Percentiles rank a stretch among this genome's conserved stretches.
Conservation (phyloP, 139 green algal genomes). For the Tetradesmus lagerheimii region DNA sequence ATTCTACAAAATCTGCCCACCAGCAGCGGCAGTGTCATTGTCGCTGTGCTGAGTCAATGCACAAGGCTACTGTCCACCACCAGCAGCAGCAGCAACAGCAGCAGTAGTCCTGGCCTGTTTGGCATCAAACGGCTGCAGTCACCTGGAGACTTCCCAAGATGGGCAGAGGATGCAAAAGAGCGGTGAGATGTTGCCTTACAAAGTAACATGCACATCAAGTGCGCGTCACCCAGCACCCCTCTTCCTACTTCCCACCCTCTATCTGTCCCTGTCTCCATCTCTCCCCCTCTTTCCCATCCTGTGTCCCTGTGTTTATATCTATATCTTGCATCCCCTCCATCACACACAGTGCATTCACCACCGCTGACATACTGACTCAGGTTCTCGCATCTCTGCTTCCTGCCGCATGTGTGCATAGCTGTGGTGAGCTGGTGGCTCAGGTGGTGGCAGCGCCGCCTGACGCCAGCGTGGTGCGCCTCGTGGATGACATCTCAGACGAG, state of each 20-base stretch:
- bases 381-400: too few species aligned
- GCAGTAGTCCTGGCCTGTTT: constrained; percentile 29
- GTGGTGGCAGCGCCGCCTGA: constrained; percentile 39
- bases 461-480: constrained; percentile 46
- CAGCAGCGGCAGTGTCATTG: neutral
- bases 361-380: too few species aligned
- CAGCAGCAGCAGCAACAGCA: constrained; percentile 1
- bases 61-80: neutral
- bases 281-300: too few species aligned
- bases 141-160: constrained; percentile 10
- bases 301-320: too few species aligned
- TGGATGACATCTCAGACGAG: constrained; percentile 54
- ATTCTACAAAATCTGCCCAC: neutral
- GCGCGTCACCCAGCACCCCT: neutral
- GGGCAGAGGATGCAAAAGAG: constrained; percentile 8
- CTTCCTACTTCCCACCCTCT: neutral
- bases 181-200: neutral
- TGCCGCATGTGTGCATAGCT: constrained; percentile 39
- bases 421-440: constrained; percentile 46
- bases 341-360: too few species aligned
- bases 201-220: neutral
- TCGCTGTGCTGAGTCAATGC: neutral
- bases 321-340: too few species aligned
- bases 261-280: too few species aligned
- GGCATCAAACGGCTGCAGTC: constrained; percentile 25